A percentile compares a stretch with the other conserved stretches of the same genome.
Evolutionary conservation across 2,329 filamentous ascomycete genomes (phyloP).

Genomic region (Cladophialophora chaetospira): DNA sequence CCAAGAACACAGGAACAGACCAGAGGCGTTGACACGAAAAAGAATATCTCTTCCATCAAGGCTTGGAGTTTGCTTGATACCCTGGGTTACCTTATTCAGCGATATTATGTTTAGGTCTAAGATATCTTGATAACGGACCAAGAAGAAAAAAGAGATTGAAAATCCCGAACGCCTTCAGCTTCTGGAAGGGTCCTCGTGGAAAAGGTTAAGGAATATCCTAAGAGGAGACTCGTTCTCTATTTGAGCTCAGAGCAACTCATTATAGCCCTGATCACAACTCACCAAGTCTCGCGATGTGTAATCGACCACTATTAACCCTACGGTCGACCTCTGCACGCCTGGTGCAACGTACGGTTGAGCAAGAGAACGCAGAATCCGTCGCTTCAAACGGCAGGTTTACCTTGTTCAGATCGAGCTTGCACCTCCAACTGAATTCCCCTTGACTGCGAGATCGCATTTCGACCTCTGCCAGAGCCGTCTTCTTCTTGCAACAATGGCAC

Average conservation of each 20-base stretch:
- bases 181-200: too few relatives aligned
- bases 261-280: too few relatives aligned
- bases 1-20: background rate
- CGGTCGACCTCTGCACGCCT: background rate
- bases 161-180: too few relatives aligned
- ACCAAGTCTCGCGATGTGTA: too few relatives aligned
- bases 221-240: too few relatives aligned
- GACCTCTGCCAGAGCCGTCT: background rate
- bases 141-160: too few relatives aligned
- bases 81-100: background rate
- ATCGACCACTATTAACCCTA: too few relatives aligned
- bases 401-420: background rate
- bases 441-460: background rate
- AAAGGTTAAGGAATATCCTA: too few relatives aligned
- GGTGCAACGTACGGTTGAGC: background rate
- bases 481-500: conserved; percentile 51
- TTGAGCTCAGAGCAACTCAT: too few relatives aligned
- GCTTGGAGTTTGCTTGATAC: background rate
- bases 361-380: background rate
- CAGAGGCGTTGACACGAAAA: background rate
- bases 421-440: background rate
- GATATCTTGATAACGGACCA: too few relatives aligned
- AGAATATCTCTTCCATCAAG: background rate
- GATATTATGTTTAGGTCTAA: too few relatives aligned
- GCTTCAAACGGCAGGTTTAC: background rate